A percentile compares a stretch with the other conserved stretches of the same genome.
These are phyloP conservation scores for Trypanosoma platydactyli DNA, from an alignment of 208 protist species.

Conservation along the genomic window DNA sequence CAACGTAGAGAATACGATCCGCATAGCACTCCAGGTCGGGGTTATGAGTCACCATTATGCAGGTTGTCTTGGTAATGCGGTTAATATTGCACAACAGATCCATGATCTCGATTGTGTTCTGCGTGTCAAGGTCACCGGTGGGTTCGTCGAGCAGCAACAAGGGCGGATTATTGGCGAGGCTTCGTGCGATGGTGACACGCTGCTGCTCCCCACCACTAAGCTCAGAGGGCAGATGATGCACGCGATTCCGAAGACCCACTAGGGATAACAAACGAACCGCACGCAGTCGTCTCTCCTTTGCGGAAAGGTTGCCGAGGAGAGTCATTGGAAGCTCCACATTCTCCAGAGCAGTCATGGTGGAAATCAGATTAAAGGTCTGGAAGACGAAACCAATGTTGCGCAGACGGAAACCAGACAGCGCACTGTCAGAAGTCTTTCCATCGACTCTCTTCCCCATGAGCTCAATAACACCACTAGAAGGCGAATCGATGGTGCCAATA, in stretches of 20 bases:
- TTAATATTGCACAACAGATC: constrained; percentile 96
- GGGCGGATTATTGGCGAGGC: constrained; percentile 94
- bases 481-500: constrained; percentile 92
- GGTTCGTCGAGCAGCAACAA: constrained; percentile 97
- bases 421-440: constrained; percentile 62
- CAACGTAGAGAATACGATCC: constrained; percentile 95
- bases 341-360: constrained; percentile 96
- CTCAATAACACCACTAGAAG: constrained; percentile 81
- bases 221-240: constrained; percentile 95
- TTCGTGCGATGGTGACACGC: constrained; percentile 91
- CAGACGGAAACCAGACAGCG: constrained; percentile 91
- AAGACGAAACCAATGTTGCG: constrained; percentile 96
- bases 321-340: constrained; percentile 98
- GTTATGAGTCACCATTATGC: constrained; percentile 98
- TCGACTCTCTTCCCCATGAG: constrained; percentile 80
- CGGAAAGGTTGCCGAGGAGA: constrained; percentile 83
- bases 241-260: constrained; percentile 95
- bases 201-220: constrained; percentile 98
- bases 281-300: constrained; percentile 78
- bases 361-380: constrained; percentile 97
- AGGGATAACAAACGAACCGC: constrained; percentile 88
- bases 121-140: constrained; percentile 95
- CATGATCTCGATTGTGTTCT: constrained; percentile 97
- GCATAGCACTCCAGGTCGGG: constrained; percentile 98
- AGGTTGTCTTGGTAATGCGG: constrained; percentile 90